phyloP scores from a whole-genome alignment of 1,284 basidiomycete species.

The Exobasidium rhododendri region DNA sequence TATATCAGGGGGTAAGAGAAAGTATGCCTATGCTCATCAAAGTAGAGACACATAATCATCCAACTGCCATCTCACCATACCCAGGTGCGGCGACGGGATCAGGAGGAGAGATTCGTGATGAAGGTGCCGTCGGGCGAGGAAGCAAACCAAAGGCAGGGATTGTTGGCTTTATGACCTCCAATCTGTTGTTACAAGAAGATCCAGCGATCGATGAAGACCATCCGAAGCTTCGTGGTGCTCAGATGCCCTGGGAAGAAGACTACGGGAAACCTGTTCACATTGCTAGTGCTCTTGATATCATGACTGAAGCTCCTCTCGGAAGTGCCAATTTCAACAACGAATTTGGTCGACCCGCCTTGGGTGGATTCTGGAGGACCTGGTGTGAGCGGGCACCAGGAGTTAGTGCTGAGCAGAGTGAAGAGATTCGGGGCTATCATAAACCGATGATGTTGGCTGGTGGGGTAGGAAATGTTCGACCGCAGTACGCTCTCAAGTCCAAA shows the following conservation, averaged over 20 bases:
- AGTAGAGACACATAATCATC: conserved; percentile 99
- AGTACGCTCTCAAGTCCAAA: conserved; percentile 46
- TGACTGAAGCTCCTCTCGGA: conserved; percentile 92
- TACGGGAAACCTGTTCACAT: conserved; percentile 85
- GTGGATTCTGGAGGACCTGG: conserved; percentile 58
- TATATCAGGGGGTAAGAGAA: conserved; percentile 38
- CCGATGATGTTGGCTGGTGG: conserved; percentile 99
- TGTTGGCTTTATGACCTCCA: conserved; percentile 89
- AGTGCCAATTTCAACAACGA: conserved; percentile 98
- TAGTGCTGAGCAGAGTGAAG: conserved; percentile 35
- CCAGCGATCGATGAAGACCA: conserved; percentile 18
- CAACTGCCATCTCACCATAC: conserved; percentile 95
- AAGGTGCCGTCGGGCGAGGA: conserved; percentile 90
- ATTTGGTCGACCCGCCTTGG: conserved; percentile 80
- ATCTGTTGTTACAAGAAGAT: conserved; percentile 60
- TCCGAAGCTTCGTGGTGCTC: conserved; percentile 15
- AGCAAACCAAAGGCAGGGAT: conserved; percentile 96
- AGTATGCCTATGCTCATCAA: conserved; percentile 90
- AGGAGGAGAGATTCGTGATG: conserved; percentile 96
- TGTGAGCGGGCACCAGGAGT: conserved; percentile 42
- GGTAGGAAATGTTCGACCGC: conserved; percentile 74
- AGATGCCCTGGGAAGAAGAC: conserved; percentile 47
- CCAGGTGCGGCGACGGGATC: conserved; percentile 96
- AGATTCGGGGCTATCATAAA: conserved; percentile 96
- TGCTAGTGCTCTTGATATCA: conserved; percentile 89